A percentile compares a stretch with the other conserved stretches of the same genome.
These are phyloP conservation scores for Beauveria pseudobassiana DNA, from an alignment of 2,329 filamentous ascomycete genomes.

Conservation along the genomic window DNA sequence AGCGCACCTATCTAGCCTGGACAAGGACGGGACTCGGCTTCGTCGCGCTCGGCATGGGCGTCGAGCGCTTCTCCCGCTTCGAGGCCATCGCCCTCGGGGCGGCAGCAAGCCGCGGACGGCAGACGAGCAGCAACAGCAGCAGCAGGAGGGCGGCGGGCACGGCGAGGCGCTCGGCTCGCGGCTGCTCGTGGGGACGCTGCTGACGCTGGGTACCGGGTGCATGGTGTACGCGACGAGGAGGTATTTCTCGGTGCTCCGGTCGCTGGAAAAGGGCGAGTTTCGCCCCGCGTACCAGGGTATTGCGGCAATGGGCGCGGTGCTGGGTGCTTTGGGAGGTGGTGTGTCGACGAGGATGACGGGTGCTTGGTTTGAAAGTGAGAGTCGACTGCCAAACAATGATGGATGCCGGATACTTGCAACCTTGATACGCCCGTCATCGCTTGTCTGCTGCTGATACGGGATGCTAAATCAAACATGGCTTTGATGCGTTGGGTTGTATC, in stretches of 20 bases:
- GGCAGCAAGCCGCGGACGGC: not conserved
- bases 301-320: conserved; percentile 21
- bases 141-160: conserved; percentile 3
- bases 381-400: not conserved
- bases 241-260: conserved; percentile 36
- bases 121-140: conserved; percentile 4
- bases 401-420: not conserved
- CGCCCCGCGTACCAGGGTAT: conserved; percentile 24
- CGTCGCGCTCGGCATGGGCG: conserved; percentile 43
- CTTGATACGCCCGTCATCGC: not conserved
- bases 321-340: conserved; percentile 24
- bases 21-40: conserved; percentile 43
- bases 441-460: not conserved
- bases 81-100: conserved; percentile 23
- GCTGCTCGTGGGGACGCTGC: conserved; percentile 32
- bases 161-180: conserved; percentile 13
- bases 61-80: conserved; percentile 38
- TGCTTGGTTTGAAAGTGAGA: not conserved
- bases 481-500: not conserved
- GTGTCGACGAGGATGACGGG: conserved; percentile 13
- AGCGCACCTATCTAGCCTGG: conserved; percentile 33
- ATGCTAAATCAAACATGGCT: not conserved
- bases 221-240: conserved; percentile 39
- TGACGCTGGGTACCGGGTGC: conserved; percentile 36
- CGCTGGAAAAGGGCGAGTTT: conserved; percentile 34